Evolutionary conservation across 805 yeast species (phyloP), one percentile per base, ranked within the genome.

Genomic region (Saccharomycopsis babjevae): DNA sequence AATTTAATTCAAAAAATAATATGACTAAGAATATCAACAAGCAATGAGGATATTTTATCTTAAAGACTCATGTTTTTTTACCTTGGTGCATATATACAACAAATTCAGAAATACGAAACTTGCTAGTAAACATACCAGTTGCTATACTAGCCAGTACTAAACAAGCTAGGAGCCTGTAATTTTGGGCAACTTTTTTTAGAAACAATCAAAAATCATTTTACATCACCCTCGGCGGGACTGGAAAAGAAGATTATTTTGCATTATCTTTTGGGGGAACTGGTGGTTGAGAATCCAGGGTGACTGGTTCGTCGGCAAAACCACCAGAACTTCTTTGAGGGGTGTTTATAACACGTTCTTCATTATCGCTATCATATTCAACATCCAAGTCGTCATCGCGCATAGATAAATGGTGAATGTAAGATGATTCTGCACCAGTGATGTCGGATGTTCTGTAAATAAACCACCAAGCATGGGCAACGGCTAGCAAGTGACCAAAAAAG

Each of bases 401-500:
- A 40, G 59, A 58, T 25, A 63, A 58, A 56, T 59, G 59, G 52
- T 62, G 58, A 30, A 58, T 50, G 28, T 60, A 62, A 39, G 38
- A 43, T 15, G 56, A 56, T 22, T 18, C 46, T 7, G 54, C 42
- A 18, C 62, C 62, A 15, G 64, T 63, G 22, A 61, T 46, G 15
- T 38, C 54, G 5, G 64, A 61, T 5, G 40, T 60, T 16, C 60
- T 58, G 56, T 66, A 66, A 8, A 66, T 62, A 15, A 65, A 59
- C 56, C 59, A 66, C 59, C 66, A 61, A 28, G 67, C 67, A 61
- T 66, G 66, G 20, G 57, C 30, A 25, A 62, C 58, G 1, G 66
- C 67, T n/a, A 63, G 43, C 10, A 61, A 18, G 38, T 64, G 65
- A n/a, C 65, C 65, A 40, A 60, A 61, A n/a, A n/a, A 30, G 13